These are phyloP conservation scores for Panellus pusillus DNA, from an alignment of 768 basidiomycete species.

Conservation along the genomic window DNA sequence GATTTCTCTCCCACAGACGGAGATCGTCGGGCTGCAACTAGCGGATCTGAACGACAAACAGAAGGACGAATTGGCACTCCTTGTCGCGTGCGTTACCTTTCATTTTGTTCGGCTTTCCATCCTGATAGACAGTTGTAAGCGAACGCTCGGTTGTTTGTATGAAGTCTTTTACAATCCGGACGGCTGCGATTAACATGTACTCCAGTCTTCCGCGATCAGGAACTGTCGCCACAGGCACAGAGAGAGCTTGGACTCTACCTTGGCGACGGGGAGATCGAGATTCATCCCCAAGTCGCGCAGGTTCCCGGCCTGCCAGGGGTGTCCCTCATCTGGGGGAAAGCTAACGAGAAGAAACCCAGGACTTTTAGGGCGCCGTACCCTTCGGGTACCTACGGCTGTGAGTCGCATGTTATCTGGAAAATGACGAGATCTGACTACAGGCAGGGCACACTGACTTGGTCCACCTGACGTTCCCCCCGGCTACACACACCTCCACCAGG, in stretches of 20 bases:
- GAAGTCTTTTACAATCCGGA: too few species aligned
- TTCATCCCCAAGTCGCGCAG: constrained; percentile 24
- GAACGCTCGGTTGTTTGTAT: constrained; percentile 21
- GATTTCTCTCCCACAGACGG: constrained; percentile 8
- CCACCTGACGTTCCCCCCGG: constrained; percentile 22
- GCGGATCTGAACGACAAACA: constrained; percentile 22
- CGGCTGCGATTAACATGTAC: too few species aligned
- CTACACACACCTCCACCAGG: constrained; percentile 24
- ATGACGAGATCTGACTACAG: not conserved
- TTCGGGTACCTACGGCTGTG: constrained; percentile 19
- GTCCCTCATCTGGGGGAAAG: constrained; percentile 21
- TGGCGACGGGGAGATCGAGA: constrained; percentile 23
- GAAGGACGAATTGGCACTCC: constrained; percentile 22
- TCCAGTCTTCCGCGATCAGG: constrained; percentile 23
- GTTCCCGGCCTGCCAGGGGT: constrained; percentile 20
- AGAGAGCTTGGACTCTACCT: constrained; percentile 21
- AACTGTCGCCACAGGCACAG: constrained; percentile 20
- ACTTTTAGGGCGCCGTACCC: constrained; percentile 18
- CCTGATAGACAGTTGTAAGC: not conserved
- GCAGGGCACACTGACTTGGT: constrained; percentile 24
- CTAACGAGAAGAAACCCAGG: not conserved
- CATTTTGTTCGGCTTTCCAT: not conserved
- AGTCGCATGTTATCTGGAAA: not conserved
- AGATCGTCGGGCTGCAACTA: constrained; percentile 23
- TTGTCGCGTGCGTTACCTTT: constrained; percentile 17